Evolutionary conservation across 2,329 filamentous ascomycete species (phyloP).

Genomic region (Claviceps quebecensis): DNA sequence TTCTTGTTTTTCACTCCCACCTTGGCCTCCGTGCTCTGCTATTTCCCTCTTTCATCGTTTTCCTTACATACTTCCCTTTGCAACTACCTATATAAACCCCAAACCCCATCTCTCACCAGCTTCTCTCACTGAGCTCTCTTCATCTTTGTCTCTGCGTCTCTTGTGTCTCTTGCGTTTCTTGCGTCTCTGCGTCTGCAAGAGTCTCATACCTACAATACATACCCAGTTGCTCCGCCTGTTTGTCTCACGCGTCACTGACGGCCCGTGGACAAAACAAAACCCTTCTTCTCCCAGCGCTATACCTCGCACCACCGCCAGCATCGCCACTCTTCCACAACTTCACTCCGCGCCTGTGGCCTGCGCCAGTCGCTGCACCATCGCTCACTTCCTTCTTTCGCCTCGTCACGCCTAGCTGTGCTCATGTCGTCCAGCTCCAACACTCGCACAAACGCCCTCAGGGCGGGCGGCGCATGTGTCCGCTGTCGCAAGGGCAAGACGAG

Average conservation of each 20-base stretch:
- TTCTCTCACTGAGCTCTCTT: background rate
- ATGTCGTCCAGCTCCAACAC: conserved; percentile 35
- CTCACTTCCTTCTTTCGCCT: background rate
- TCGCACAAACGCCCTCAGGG: conserved; percentile 44
- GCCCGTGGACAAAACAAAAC: background rate
- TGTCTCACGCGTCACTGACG: conserved; percentile 3
- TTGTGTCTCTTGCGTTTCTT: too few species aligned
- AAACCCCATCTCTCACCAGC: background rate
- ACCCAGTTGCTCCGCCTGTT: background rate
- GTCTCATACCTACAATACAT: background rate
- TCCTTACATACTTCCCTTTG: too few species aligned
- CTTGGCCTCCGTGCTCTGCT: background rate
- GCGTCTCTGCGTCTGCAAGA: background rate
- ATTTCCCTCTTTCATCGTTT: conserved; percentile 3
- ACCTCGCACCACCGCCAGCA: conserved; percentile 2
- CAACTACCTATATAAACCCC: background rate
- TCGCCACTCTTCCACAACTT: conserved; percentile 1
- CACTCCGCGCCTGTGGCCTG: background rate
- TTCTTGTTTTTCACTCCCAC: background rate
- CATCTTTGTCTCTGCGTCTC: background rate
- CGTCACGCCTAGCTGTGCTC: conserved; percentile 2
- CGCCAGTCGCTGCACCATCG: background rate
- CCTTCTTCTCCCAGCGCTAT: conserved; percentile 4
- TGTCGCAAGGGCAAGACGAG: conserved; percentile 52
- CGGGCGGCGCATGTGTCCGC: conserved; percentile 47